A percentile compares a stretch with the other conserved stretches of the same genome.
Evolutionary conservation across 2,329 filamentous ascomycete genomes (phyloP).

Genomic region (Penicillium paneum): DNA sequence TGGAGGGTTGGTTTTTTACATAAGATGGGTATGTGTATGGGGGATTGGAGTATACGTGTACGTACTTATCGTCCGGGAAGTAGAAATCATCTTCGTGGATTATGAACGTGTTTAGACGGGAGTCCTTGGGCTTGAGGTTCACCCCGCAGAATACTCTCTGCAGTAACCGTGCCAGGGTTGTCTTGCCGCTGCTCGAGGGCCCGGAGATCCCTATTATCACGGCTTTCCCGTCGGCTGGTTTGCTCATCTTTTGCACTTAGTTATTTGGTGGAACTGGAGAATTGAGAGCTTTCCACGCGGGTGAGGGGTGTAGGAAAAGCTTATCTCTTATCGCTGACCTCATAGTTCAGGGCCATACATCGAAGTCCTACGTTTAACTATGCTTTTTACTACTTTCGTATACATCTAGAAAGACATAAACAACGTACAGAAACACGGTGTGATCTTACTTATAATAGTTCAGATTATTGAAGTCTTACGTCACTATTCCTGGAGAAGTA

Average conservation of each 20-base stretch:
- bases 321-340: neutral
- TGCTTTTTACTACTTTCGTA: too few species aligned
- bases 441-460: too few species aligned
- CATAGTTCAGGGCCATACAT: neutral
- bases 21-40: neutral
- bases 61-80: constrained; percentile 68
- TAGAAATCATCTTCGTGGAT: constrained; percentile 98
- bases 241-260: constrained; percentile 4
- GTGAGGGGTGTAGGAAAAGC: neutral
- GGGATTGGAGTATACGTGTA: constrained; percentile 4
- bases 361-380: too few species aligned
- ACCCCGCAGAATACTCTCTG: constrained; percentile 68
- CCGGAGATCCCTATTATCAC: constrained; percentile 80
- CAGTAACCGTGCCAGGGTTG: constrained; percentile 81
- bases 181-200: constrained; percentile 91
- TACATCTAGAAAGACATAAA: too few species aligned
- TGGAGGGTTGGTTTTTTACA: neutral
- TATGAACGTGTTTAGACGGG: constrained; percentile 57
- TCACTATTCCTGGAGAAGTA: too few species aligned
- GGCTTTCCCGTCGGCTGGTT: constrained; percentile 21
- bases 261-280: constrained; percentile 10
- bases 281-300: neutral
- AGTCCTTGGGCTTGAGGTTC: neutral
- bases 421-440: too few species aligned
- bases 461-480: too few species aligned